A percentile compares a stretch with the other conserved stretches of the same genome.
Conservation (phyloP, 306 rosid genomes). For the Rosa lucieae region DNA sequence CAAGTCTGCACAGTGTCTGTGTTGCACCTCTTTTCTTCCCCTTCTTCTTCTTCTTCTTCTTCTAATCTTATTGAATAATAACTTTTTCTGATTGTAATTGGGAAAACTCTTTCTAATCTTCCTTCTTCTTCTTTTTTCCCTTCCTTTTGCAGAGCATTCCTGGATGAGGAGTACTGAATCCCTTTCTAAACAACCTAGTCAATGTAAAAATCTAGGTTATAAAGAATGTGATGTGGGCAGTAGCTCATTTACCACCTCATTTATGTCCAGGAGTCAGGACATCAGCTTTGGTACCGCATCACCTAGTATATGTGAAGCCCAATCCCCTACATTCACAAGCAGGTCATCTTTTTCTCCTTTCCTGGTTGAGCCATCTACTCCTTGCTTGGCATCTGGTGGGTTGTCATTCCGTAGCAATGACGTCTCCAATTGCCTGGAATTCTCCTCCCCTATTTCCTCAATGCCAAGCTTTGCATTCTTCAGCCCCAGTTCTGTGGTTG, state of each 20-base stretch:
- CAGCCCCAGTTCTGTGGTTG: constrained; percentile 47
- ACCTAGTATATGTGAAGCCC: constrained; percentile 50
- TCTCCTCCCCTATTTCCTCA: constrained; percentile 54
- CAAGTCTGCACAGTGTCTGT: not conserved
- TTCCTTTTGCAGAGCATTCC: constrained; percentile 55
- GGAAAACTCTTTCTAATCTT: not conserved
- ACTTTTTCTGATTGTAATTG: not conserved
- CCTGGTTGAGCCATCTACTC: constrained; percentile 52
- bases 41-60: not conserved
- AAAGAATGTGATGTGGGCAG: constrained; percentile 43
- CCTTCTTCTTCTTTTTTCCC: not conserved
- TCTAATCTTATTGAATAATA: not conserved
- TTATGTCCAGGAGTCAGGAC: constrained; percentile 76
- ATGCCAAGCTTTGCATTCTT: constrained; percentile 85
- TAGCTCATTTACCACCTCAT: constrained; percentile 56
- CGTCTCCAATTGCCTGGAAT: constrained; percentile 43
- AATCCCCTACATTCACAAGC: constrained; percentile 69
- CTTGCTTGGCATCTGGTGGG: constrained; percentile 52
- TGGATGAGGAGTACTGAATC: constrained; percentile 61
- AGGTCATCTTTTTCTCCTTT: constrained; percentile 78
- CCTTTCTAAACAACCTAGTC: constrained; percentile 37
- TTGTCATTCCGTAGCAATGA: constrained; percentile 55
- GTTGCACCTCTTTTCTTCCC: not conserved
- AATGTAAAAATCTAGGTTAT: constrained; percentile 28
- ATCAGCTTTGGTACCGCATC: constrained; percentile 69